phyloP scores from a whole-genome alignment of 2,329 filamentous ascomycete genomes.

The Trichoderma koningiopsis region DNA sequence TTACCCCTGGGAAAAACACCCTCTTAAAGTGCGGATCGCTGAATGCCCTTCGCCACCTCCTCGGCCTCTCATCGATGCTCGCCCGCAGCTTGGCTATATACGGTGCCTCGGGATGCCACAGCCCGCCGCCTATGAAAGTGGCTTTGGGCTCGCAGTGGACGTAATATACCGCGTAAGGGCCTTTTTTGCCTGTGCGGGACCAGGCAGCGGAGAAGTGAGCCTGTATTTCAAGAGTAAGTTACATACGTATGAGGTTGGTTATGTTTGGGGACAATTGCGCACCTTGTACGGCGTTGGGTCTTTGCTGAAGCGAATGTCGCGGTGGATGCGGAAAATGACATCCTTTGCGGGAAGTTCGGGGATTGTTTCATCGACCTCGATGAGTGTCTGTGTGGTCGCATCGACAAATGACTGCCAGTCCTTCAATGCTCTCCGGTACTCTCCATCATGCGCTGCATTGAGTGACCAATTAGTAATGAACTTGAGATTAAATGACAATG shows the following conservation, averaged over 20 bases:
- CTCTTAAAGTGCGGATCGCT: conserved; percentile 61
- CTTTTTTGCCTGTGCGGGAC: conserved; percentile 85
- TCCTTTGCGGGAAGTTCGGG: conserved; percentile 87
- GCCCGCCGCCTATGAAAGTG: conserved; percentile 76
- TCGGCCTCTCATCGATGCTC: conserved; percentile 74
- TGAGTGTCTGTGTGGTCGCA: conserved; percentile 68
- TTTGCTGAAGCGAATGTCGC: conserved; percentile 81
- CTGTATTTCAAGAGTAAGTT: conserved; percentile 42
- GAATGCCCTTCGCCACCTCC: conserved; percentile 69
- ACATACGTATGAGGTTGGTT: background rate
- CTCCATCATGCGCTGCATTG: conserved; percentile 69
- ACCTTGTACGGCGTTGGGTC: conserved; percentile 89
- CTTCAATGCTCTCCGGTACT: conserved; percentile 75
- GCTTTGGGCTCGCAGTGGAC: conserved; percentile 74
- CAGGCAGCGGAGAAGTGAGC: conserved; percentile 83
- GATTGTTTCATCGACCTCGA: conserved; percentile 75
- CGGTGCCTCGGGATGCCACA: conserved; percentile 75
- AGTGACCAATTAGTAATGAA: background rate
- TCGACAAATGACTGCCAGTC: conserved; percentile 83
- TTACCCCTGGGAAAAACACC: conserved; percentile 60
- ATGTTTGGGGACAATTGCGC: conserved; percentile 32
- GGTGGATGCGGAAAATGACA: conserved; percentile 82
- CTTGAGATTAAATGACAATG: background rate
- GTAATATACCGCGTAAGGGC: conserved; percentile 87
- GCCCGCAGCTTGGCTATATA: conserved; percentile 68